Conservation (phyloP, 805 yeast genomes). For the Candida montana region DNA sequence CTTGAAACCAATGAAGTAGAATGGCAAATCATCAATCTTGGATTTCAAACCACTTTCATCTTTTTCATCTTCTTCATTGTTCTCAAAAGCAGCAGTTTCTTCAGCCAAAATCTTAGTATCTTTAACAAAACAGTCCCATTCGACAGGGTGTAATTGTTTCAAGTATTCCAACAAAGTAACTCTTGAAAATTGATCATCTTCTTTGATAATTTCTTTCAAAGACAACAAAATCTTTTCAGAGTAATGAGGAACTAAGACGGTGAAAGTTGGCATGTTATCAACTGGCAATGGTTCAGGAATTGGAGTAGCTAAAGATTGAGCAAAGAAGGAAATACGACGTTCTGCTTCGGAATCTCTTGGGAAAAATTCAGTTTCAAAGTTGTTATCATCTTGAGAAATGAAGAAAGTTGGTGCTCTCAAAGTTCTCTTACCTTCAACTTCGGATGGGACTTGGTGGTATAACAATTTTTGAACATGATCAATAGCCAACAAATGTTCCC, state of each 20-base stretch:
- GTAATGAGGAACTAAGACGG: conserved; percentile 95
- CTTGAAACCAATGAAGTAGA: conserved; percentile 95
- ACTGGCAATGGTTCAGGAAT: conserved; percentile 98
- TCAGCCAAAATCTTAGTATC: conserved; percentile 95
- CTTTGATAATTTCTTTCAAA: conserved; percentile 93
- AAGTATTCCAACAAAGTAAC: conserved; percentile 90
- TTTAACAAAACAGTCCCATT: conserved; percentile 96
- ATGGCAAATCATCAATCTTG: conserved; percentile 88
- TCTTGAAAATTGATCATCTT: conserved; percentile 94
- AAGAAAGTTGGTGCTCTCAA: conserved; percentile 98
- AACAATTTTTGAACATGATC: conserved; percentile 97
- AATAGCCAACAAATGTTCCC: conserved; percentile 96
- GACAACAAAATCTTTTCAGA: conserved; percentile 90
- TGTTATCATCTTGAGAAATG: conserved; percentile 91
- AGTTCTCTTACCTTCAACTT: conserved; percentile 96
- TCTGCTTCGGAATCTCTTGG: conserved; percentile 97
- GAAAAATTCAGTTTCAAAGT: conserved; percentile 94
- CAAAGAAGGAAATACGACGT: conserved; percentile 98
- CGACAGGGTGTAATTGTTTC: conserved; percentile 92
- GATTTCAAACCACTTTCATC: conserved; percentile 68
- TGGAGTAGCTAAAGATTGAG: conserved; percentile 97
- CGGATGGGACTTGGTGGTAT: conserved; percentile 98
- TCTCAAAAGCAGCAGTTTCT: conserved; percentile 76
- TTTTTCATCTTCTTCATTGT: conserved; percentile 39
- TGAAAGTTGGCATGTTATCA: conserved; percentile 99